Evolutionary conservation across 2,329 filamentous ascomycete genomes (phyloP).

Genomic region (Aspergillus sergii): DNA sequence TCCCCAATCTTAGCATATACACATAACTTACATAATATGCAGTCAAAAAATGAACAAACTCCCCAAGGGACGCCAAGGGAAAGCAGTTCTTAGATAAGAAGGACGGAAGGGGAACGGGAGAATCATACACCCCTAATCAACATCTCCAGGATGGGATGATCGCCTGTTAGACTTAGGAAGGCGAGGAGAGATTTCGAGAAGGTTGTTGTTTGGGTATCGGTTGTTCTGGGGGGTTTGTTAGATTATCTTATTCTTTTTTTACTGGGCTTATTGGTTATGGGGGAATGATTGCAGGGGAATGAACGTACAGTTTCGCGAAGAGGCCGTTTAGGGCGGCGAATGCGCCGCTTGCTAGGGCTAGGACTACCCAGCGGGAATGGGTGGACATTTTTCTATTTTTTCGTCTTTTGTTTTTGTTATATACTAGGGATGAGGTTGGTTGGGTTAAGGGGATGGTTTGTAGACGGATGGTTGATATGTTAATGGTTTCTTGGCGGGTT

Average conservation of each 20-base stretch:
- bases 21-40: constrained; percentile 18
- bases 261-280: background rate
- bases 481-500: background rate
- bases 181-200: constrained; percentile 52
- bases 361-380: constrained; percentile 51
- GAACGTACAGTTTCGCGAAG: constrained; percentile 65
- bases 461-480: background rate
- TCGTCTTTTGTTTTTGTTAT: background rate
- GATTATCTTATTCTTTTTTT: background rate
- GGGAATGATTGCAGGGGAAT: background rate
- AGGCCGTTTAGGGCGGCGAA: constrained; percentile 67
- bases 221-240: constrained; percentile 51
- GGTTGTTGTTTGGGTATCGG: constrained; percentile 59
- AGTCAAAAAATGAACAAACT: background rate
- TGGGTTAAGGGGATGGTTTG: background rate
- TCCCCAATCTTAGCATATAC: constrained; percentile 2
- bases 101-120: background rate
- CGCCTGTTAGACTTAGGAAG: constrained; percentile 45
- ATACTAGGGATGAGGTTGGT: background rate
- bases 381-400: constrained; percentile 12
- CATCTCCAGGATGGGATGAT: constrained; percentile 49
- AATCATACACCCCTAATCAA: constrained; percentile 55
- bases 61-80: background rate
- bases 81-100: background rate
- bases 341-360: constrained; percentile 62